Percentiles rank a stretch among this genome's conserved stretches.
phyloP scores from a whole-genome alignment of 2,329 filamentous ascomycete genomes.

The Ambrosiella xylebori region DNA sequence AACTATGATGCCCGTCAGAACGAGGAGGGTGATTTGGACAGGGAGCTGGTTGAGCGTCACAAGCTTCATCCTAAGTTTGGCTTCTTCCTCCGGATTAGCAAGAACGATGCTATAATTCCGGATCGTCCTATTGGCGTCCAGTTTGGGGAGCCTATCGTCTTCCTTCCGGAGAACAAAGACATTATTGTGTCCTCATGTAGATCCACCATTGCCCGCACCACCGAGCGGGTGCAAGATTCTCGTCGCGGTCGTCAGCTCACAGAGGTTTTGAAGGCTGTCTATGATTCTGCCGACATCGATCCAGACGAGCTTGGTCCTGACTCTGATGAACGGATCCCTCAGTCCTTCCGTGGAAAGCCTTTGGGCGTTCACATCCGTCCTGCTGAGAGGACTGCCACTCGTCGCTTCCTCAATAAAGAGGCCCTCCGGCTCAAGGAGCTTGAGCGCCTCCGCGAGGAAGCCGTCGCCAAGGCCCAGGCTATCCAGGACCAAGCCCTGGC shows the following conservation, averaged over 20 bases:
- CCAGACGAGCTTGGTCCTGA: slow-evolving; percentile 20
- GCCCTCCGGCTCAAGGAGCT: slow-evolving; percentile 3
- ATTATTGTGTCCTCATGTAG: slow-evolving; percentile 31
- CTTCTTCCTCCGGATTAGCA: slow-evolving; percentile 31
- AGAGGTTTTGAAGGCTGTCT: slow-evolving; percentile 22
- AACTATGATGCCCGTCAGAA: slow-evolving; percentile 35
- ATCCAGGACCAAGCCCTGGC: background rate
- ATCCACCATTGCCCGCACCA: slow-evolving; percentile 22
- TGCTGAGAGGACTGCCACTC: slow-evolving; percentile 6
- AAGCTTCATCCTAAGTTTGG: slow-evolving; percentile 36
- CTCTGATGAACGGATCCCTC: slow-evolving; percentile 9
- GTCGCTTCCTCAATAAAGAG: slow-evolving; percentile 6
- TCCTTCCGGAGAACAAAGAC: slow-evolving; percentile 30
- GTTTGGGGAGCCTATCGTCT: slow-evolving; percentile 31
- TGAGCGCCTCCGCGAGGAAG: background rate
- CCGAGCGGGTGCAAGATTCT: slow-evolving; percentile 20
- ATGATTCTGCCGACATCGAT: slow-evolving; percentile 20
- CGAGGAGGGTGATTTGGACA: slow-evolving; percentile 32
- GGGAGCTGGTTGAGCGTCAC: slow-evolving; percentile 31
- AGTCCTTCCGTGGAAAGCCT: slow-evolving; percentile 9
- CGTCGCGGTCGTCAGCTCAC: slow-evolving; percentile 22
- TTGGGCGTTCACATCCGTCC: slow-evolving; percentile 7
- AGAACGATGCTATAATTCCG: slow-evolving; percentile 24
- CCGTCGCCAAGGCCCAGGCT: background rate
- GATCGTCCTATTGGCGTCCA: slow-evolving; percentile 18